Evolutionary conservation across 352 stramenopile species (phyloP).

Genomic region (Phytopythium litorale): DNA sequence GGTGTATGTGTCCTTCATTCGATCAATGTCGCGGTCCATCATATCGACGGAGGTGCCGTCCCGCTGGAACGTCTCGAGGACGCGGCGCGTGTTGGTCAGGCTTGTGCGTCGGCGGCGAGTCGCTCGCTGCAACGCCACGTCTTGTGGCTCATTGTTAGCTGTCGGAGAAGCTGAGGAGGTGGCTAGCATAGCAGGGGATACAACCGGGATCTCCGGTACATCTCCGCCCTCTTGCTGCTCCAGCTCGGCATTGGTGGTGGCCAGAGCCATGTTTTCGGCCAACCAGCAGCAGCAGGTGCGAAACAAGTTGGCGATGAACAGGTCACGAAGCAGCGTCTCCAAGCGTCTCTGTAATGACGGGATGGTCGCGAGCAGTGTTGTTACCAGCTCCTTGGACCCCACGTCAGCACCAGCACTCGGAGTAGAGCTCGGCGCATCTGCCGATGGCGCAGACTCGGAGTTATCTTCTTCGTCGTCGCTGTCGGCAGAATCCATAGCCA

Average conservation of each 20-base stretch:
- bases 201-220: not conserved
- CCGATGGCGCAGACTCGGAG: not conserved
- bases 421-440: not conserved
- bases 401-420: not conserved
- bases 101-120: conserved; percentile 30
- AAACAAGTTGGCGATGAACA: conserved; percentile 61
- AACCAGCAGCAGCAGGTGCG: conserved; percentile 62
- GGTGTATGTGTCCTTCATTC: conserved; percentile 49
- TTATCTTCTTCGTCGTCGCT: not conserved
- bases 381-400: not conserved
- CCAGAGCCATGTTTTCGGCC: conserved; percentile 42
- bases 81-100: conserved; percentile 27
- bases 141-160: not conserved
- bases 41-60: conserved; percentile 20
- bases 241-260: not conserved
- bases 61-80: conserved; percentile 46
- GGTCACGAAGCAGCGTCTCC: conserved; percentile 25
- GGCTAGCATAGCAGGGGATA: not conserved
- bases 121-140: not conserved
- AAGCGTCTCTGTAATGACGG: conserved; percentile 35
- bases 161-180: not conserved
- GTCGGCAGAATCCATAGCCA: not conserved
- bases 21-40: conserved; percentile 21
- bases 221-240: not conserved
- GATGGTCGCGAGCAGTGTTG: conserved; percentile 7